Base-by-base conservation (phyloP, 495 filamentous ascomycete genomes). In the Bryoglossum gracile region DNA sequence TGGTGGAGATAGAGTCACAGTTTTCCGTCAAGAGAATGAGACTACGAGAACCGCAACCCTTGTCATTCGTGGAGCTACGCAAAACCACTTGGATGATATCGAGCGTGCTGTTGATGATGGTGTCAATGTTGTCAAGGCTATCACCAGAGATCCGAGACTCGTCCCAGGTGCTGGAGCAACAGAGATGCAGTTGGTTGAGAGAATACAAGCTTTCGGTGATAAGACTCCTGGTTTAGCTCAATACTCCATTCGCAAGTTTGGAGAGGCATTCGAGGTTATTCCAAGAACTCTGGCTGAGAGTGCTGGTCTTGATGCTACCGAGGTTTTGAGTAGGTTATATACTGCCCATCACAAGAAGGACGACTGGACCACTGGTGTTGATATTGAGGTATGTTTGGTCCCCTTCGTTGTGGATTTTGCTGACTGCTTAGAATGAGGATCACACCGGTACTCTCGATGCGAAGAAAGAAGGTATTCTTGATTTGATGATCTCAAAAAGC, bases 101-200 rank as follows among this genome's bases (percentile, higher is more conserved):
- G 94, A 99, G 75, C 81, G 94, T 48, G 94, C 94, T 41, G 89
- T 99, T 25, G 94, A 99, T 58, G 94, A 99, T 60, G 94, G 94
- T 51, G 94, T 99, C 59, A 99, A 95, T 62, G 94, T 94, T 40
- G 87, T 99, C 60, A 99, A 99, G 70, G 92, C 94, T 50, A 90
- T 97, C 68, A 96, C 92, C 51, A 85, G 87, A 63, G 94, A 97
- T 62, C 71, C 89, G 25, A 78, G 87, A 43, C 76, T 99, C 16
- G 89, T 97, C 0, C 91, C 94, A 42, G 94, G 94, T 41, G 94
- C 94, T 34, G 94, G 94, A 45, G 94, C 94, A 21, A 88, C 92
- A 43, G 94, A 99, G 67, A 83, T 96, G 69, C 88, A 96, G 69
- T 77, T 99, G 39, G 82, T 95, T 17, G 89, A 94, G 71, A 81